phyloP scores from a whole-genome alignment of 1,284 basidiomycete genomes.

The Irpex lacteus region DNA sequence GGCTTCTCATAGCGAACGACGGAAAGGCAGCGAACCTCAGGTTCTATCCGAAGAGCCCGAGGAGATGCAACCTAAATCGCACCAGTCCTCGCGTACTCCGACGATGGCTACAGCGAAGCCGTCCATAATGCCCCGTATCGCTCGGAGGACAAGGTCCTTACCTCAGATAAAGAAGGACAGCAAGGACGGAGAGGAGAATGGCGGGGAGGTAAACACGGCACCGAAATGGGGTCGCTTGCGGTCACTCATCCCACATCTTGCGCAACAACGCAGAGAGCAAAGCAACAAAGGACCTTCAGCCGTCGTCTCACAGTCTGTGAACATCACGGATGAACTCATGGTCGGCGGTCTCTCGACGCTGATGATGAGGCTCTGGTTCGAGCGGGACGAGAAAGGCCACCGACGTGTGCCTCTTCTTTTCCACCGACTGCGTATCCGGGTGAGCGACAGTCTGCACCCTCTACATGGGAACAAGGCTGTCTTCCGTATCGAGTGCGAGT shows the following conservation, averaged over 20 bases:
- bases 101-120: conserved; percentile 4
- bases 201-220: conserved; percentile 14
- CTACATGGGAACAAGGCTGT: conserved; percentile 77
- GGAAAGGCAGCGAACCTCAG: not conserved
- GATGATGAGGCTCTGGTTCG: conserved; percentile 88
- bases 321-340: conserved; percentile 84
- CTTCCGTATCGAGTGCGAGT: conserved; percentile 95
- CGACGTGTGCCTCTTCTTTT: conserved; percentile 86
- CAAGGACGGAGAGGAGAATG: conserved; percentile 4
- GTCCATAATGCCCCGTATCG: conserved; percentile 10
- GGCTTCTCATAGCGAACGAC: not conserved
- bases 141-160: conserved; percentile 41
- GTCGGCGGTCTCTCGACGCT: conserved; percentile 79
- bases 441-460: conserved; percentile 86
- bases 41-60: conserved; percentile 15
- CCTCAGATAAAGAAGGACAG: conserved; percentile 34
- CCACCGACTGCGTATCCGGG: conserved; percentile 80
- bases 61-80: conserved; percentile 3
- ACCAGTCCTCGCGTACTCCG: conserved; percentile 5
- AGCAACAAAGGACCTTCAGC: conserved; percentile 37
- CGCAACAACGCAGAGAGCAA: conserved; percentile 30
- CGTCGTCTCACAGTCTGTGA: conserved; percentile 54
- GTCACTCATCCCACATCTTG: conserved; percentile 61
- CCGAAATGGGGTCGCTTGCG: conserved; percentile 61
- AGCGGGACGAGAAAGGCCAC: conserved; percentile 85